phyloP scores from a whole-genome alignment of 129 eudicot species.

The Saussurea involucrata region DNA sequence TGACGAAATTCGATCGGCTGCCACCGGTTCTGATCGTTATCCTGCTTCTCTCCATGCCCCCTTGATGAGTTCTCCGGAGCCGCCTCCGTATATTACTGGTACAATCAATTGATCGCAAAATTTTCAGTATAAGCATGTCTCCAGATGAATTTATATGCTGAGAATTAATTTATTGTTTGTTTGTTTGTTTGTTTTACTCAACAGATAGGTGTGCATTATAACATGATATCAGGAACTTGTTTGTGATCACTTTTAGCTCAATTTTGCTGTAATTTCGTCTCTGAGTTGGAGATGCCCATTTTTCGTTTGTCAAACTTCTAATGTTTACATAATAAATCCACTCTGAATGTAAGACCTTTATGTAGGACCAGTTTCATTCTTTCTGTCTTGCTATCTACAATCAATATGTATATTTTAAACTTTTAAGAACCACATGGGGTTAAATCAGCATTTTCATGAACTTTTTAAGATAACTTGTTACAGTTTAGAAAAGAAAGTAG shows the following conservation, averaged over 20 bases:
- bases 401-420: neutral
- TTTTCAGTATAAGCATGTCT: neutral
- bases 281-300: neutral
- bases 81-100: conserved; percentile 51
- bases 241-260: neutral
- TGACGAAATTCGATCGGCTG: conserved; percentile 83
- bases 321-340: neutral
- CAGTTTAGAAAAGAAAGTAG: neutral
- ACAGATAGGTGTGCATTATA: neutral
- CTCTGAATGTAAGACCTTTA: neutral
- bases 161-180: neutral
- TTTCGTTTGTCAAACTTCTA: neutral
- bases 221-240: neutral
- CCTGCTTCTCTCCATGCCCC: conserved; percentile 91
- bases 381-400: neutral
- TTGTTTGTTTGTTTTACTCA: neutral
- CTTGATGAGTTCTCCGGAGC: conserved; percentile 58
- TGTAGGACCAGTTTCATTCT: neutral
- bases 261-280: neutral
- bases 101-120: neutral
- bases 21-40: conserved; percentile 49
- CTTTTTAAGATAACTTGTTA: neutral
- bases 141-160: neutral
- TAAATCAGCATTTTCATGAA: neutral
- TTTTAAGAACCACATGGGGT: neutral